These are phyloP conservation scores for Emergomyces africanus DNA, from an alignment of 2,329 filamentous ascomycete genomes.

Conservation along the genomic window DNA sequence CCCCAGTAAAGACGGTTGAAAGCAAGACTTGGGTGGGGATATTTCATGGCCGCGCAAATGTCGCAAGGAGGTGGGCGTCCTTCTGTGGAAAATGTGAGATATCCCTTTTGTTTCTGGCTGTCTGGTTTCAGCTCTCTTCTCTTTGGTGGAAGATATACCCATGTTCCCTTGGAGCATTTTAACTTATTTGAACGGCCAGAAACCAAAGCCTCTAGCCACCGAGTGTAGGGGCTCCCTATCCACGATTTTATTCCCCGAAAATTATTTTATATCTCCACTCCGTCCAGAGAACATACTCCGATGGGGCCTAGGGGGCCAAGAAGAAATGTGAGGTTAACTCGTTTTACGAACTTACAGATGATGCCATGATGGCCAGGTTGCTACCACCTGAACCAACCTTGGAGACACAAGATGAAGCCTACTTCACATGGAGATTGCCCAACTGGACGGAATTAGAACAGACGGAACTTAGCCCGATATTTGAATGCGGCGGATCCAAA, in stretches of 20 bases:
- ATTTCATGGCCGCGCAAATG: background rate
- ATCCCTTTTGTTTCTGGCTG: background rate
- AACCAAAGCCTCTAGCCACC: background rate
- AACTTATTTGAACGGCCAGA: background rate
- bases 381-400: conserved; percentile 68
- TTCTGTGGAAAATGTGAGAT: background rate
- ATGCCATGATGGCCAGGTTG: conserved; percentile 72
- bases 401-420: conserved; percentile 61
- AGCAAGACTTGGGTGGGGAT: background rate
- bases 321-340: background rate
- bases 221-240: background rate
- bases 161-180: background rate
- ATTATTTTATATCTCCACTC: background rate
- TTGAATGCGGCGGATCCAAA: conserved; percentile 73
- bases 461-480: conserved; percentile 78
- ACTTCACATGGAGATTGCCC: conserved; percentile 77
- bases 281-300: background rate
- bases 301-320: background rate
- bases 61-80: background rate
- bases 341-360: conserved; percentile 38
- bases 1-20: background rate
- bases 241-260: background rate
- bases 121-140: too few relatives aligned
- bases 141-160: too few relatives aligned
- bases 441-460: conserved; percentile 65